Conservation (phyloP, 2,329 filamentous ascomycete species). For the Tricladium varicosporioides region DNA sequence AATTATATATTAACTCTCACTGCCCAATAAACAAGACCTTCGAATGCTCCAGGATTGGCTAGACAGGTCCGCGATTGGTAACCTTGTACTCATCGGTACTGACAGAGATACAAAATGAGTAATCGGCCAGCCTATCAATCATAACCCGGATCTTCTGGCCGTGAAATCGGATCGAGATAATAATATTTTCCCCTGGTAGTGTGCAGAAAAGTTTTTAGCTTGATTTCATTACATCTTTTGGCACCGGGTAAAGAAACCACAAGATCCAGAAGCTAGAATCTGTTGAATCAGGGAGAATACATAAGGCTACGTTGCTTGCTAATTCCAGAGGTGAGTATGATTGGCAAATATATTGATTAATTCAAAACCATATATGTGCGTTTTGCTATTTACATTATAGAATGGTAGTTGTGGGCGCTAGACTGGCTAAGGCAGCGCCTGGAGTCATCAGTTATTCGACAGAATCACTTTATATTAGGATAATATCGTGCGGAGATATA, state of each 20-base stretch:
- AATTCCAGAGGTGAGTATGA: too few species aligned
- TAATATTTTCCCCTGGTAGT: conserved; percentile 3
- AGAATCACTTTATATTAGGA: background rate
- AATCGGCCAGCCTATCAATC: background rate
- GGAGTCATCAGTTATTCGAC: too few species aligned
- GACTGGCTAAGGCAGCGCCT: too few species aligned
- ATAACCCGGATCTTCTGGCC: background rate
- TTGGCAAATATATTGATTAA: too few species aligned
- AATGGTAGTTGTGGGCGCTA: too few species aligned
- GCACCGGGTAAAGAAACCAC: background rate
- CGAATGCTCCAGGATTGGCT: conserved; percentile 1
- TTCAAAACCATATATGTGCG: too few species aligned
- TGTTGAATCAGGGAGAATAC: too few species aligned
- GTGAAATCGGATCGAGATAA: background rate
- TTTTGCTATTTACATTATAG: too few species aligned
- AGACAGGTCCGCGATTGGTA: background rate
- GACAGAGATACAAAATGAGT: background rate
- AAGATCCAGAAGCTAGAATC: conserved; percentile 1
- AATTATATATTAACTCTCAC: background rate
- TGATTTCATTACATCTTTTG: background rate
- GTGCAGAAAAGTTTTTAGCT: background rate
- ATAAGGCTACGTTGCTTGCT: too few species aligned
- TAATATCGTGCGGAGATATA: background rate
- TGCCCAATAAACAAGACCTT: background rate
- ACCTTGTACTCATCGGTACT: background rate